Conservation (phyloP, 225 moss, liverwort and hornwort species). For the Antitrichia curtipendula region DNA sequence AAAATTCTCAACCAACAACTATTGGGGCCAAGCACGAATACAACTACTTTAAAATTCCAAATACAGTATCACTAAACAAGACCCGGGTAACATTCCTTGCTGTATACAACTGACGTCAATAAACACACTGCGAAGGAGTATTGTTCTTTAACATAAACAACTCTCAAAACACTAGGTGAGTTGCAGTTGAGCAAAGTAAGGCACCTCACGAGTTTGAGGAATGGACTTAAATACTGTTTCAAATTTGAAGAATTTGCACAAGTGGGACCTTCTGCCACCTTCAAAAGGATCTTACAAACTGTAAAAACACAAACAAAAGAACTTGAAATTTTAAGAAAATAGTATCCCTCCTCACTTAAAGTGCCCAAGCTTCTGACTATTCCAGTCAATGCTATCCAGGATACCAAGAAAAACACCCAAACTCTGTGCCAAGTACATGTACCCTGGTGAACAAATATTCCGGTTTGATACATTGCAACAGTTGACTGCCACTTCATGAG, state of each 20-base stretch:
- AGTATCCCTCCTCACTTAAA: background rate
- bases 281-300: background rate
- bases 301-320: background rate
- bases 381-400: background rate
- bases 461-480: background rate
- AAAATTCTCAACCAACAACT: background rate
- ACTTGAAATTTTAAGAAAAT: background rate
- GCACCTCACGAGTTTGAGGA: background rate
- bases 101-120: background rate
- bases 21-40: background rate
- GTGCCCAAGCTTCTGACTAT: background rate
- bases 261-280: background rate
- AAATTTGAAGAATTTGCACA: background rate
- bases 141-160: background rate
- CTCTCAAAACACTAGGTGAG: background rate
- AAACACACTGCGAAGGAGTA: background rate
- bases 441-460: background rate
- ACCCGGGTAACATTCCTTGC: background rate
- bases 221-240: background rate
- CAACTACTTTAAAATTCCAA: background rate
- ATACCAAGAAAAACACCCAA: background rate
- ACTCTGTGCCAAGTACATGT: background rate
- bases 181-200: background rate
- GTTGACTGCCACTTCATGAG: slow-evolving; percentile 9
- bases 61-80: background rate